Base-by-base conservation (phyloP, 2,329 filamentous ascomycete species). In the Sclerotinia nivalis region DNA sequence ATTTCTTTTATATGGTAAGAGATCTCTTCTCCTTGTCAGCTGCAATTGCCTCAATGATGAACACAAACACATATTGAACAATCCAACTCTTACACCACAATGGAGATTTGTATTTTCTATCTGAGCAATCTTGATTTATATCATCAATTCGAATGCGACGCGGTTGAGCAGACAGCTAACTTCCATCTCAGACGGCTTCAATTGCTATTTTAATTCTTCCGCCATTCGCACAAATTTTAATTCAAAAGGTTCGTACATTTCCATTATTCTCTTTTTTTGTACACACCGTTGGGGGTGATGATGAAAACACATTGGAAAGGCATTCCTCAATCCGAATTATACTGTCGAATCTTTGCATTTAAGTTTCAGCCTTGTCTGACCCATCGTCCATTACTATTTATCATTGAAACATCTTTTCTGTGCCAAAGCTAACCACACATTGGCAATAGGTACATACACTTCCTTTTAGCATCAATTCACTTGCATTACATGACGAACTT, bases 351-450 rank as follows among this genome's bases (percentile, higher is more conserved):
- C 78, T 77, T 78, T 80, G 74, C 77, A 71, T 73, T 75, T 77
- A 78, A 78, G 80, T 82, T 81, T 82, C 80, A 82, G 80, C 80
- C 80, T 82, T 82, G 80, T 82, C 80, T 82, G 80, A 82, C 79
- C 78, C 76, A 71, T 72, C 68, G 65, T 65, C 69, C 49, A 71
- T 58, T 40, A 65, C 15, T 56, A 47, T 8, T 3, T 22, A 49
- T n/a, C 40, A 40, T 66, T 59, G 37, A 58, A 67, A 56, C n/a
- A 25, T 15, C 12, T 55, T n/a, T n/a, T 47, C 22, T 68, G 45
- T 37, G 25, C 40, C 70, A 60, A 45, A 64, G 65, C 68, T 71
- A 69, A 69, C 67, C 62, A 47, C 55, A 68, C 25, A 60, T 65
- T 65, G 34, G 70, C 20, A 54, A 65, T 49, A 80, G 79, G 79